Evolutionary conservation across 192 early-diverging fungal species (phyloP).

Genomic region (Coemansia sp.): DNA sequence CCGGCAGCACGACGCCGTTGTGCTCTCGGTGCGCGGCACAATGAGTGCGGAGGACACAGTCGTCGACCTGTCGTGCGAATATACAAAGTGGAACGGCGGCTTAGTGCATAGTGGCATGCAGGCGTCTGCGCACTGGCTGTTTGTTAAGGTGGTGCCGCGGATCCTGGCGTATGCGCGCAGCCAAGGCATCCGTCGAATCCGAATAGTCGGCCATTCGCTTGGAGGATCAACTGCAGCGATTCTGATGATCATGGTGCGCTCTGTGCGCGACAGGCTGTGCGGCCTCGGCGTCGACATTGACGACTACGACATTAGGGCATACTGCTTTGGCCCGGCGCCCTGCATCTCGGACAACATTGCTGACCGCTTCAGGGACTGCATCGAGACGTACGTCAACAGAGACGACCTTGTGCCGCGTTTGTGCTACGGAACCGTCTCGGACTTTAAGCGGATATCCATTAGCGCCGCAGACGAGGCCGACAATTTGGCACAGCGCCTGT

Average conservation of each 20-base stretch:
- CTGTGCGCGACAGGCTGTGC: conserved; percentile 47
- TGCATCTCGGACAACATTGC: conserved; percentile 57
- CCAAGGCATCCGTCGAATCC: conserved; percentile 54
- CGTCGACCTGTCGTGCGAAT: conserved; percentile 75
- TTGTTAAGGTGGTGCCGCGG: conserved; percentile 63
- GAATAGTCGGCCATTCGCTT: conserved; percentile 75
- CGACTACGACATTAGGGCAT: conserved; percentile 33
- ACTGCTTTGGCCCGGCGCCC: conserved; percentile 61
- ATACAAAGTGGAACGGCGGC: conserved; percentile 74
- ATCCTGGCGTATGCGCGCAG: conserved; percentile 58
- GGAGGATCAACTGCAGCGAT: conserved; percentile 71
- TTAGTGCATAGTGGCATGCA: conserved; percentile 76
- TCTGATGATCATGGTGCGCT: conserved; percentile 69
- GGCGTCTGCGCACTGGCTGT: conserved; percentile 72
- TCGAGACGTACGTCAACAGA: conserved; percentile 61
- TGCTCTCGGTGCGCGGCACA: conserved; percentile 67
- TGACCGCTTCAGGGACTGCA: conserved; percentile 56
- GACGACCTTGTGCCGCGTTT: conserved; percentile 65
- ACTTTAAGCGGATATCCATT: conserved; percentile 62
- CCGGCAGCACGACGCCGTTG: conserved; percentile 61
- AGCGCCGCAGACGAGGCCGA: conserved; percentile 57
- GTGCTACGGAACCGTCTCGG: conserved; percentile 64
- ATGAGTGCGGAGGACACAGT: conserved; percentile 75
- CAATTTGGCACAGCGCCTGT: conserved; percentile 50
- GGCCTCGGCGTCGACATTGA: conserved; percentile 29